Evolutionary conservation across 1,139 yeast genomes (phyloP).

Genomic region (Protomyces macrosporus): DNA sequence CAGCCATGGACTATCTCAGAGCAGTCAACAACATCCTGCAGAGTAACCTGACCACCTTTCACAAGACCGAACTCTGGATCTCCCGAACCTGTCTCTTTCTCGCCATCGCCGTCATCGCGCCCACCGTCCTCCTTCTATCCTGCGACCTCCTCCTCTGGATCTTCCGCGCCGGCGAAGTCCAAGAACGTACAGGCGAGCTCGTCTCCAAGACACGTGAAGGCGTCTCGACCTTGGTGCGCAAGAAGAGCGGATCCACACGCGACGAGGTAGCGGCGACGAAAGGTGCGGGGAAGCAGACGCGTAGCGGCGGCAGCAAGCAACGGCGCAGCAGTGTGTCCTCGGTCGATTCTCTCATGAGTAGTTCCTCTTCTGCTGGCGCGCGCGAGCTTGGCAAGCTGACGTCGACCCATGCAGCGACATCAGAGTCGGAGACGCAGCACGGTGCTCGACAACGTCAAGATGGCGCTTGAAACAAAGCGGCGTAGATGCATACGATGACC

Average conservation of each 20-base stretch:
- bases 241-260: not conserved
- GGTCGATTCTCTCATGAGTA: not conserved
- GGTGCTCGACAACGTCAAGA: not conserved
- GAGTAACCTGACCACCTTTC: slow-evolving; percentile 5
- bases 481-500: too few species aligned
- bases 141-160: slow-evolving; percentile 22
- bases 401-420: not conserved
- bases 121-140: slow-evolving; percentile 8
- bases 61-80: slow-evolving; percentile 15
- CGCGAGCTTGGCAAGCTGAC: not conserved
- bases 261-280: not conserved
- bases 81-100: slow-evolving; percentile 5
- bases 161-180: slow-evolving; percentile 13
- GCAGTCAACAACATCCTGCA: not conserved
- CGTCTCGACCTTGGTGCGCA: not conserved
- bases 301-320: not conserved
- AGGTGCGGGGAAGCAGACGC: not conserved
- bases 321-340: not conserved
- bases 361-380: not conserved
- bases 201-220: slow-evolving; percentile 9
- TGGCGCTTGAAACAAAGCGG: not conserved
- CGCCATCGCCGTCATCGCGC: slow-evolving; percentile 12
- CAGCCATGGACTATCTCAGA: not conserved
- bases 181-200: not conserved
- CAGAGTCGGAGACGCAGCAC: too few species aligned